Conservation (phyloP, 805 yeast species). For the Ogataea nitratoaversa region DNA sequence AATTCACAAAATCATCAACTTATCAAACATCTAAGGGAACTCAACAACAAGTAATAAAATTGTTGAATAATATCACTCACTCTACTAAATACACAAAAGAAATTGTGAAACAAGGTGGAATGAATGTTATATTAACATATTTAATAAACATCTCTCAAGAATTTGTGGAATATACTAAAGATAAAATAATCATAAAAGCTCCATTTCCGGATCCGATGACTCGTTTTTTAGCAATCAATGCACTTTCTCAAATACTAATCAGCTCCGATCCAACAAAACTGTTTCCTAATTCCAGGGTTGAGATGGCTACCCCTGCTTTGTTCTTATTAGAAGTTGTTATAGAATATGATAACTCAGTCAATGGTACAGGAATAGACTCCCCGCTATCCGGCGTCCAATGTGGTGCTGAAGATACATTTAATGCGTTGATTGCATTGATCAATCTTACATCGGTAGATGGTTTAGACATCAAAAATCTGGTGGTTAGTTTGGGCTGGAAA, state of each 20-base stretch:
- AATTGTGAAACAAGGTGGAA: conserved; percentile 44
- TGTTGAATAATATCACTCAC: conserved; percentile 34
- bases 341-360: conserved; percentile 29
- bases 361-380: conserved; percentile 16
- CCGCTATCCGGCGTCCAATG: conserved; percentile 23
- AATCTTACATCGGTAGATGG: conserved; percentile 42
- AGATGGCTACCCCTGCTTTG: conserved; percentile 40
- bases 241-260: conserved; percentile 43
- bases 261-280: conserved; percentile 39
- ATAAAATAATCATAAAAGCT: conserved; percentile 22
- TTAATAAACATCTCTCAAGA: conserved; percentile 31
- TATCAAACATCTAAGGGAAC: conserved; percentile 18
- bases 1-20: not conserved
- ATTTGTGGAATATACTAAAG: conserved; percentile 17
- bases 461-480: conserved; percentile 30
- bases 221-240: conserved; percentile 34
- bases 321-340: conserved; percentile 46
- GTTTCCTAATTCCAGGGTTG: conserved; percentile 32
- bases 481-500: conserved; percentile 33
- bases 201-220: conserved; percentile 18
- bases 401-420: conserved; percentile 35
- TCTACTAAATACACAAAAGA: conserved; percentile 28
- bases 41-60: conserved; percentile 28
- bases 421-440: conserved; percentile 44
- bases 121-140: conserved; percentile 36